These are phyloP conservation scores for Naganishia friedmannii DNA, from an alignment of 768 basidiomycete genomes.

Conservation along the genomic window DNA sequence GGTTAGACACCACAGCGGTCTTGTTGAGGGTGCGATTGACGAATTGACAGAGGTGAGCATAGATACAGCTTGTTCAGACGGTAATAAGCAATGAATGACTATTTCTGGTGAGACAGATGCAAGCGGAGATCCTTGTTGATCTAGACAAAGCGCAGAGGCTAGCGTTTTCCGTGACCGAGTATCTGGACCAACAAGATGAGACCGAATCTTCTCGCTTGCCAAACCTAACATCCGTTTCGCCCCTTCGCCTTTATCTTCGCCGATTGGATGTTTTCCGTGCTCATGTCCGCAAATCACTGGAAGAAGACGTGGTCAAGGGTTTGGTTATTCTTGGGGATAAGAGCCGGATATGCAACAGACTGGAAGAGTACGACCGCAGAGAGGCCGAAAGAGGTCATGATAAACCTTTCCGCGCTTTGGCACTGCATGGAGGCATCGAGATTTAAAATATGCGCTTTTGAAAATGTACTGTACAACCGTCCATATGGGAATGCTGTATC, in stretches of 20 bases:
- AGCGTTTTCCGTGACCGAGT: neutral
- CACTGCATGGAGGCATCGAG: neutral
- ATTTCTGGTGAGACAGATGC: neutral
- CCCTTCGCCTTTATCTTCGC: conserved; percentile 3
- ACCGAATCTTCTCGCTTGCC: too few species aligned
- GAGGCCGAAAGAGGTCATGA: neutral
- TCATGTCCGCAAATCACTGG: conserved; percentile 5
- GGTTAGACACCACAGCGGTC: neutral
- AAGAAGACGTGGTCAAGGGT: conserved; percentile 2
- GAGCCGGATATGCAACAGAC: neutral
- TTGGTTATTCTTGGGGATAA: conserved; percentile 1
- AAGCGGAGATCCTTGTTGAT: conserved; percentile 18
- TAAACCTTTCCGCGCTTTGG: neutral
- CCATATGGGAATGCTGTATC: neutral
- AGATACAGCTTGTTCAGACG: neutral
- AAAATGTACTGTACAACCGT: conserved; percentile 10
- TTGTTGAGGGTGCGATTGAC: conserved; percentile 10
- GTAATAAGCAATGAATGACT: neutral
- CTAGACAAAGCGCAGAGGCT: conserved; percentile 7
- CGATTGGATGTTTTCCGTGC: conserved; percentile 11
- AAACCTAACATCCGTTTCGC: neutral
- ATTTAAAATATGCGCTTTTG: neutral
- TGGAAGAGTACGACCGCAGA: conserved; percentile 4
- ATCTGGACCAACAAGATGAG: neutral
- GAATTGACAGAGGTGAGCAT: conserved; percentile 9